Evolutionary conservation across 2,329 filamentous ascomycete species (phyloP), one percentile per base, ranked within the genome.

Genomic region (Aspergillus fijiensis): DNA sequence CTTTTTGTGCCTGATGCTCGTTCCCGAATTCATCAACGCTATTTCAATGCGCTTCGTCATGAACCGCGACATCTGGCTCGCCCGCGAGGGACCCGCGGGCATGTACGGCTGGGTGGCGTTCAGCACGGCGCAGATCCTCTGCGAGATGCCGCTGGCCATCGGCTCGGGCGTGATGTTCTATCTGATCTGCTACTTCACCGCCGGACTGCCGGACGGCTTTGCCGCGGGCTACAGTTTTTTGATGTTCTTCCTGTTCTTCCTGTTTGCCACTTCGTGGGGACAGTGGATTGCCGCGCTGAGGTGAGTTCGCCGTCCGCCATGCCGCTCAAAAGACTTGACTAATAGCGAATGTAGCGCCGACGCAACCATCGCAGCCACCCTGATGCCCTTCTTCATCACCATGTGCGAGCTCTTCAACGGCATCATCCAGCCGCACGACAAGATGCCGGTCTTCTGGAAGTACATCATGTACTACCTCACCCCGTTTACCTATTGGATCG

Each of bases 341-440:
- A 29, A 62, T 50, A 14, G 27, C 25, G 1, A 10, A 2, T 49
- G n/a, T 25, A 74, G 72, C 42, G 63, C 70, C 27, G 72, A 75
- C 14, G 86, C 90, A 0, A 91, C 92, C 76, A 89, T 95, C 65
- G 88, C 90, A 0, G 87, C 89, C 12, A 87, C 94, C 63, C 84
- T 91, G 60, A 92, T 95, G 71, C 91, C 92, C 1, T 90, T 93
- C 77, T 81, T 95, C 74, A 89, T 93, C 76, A 90, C 94, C 74
- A 87, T 89, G 67, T 94, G 95, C 69, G 85, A 89, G 4, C 83
- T 96, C 21, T 95, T 96, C 84, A 96, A 91, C 70, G 92, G 92
- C 75, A 91, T 96, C 63, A 89, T 91, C 0, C 90, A 95, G 49
- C 89, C 91, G 0, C 85, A 88, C 45, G 83, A 86, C 0, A 87